Percentiles rank a stretch among this genome's conserved stretches.
These are phyloP conservation scores for Fomitopsis schrenkii DNA, from an alignment of 1,284 basidiomycete species.

Conservation along the genomic window DNA sequence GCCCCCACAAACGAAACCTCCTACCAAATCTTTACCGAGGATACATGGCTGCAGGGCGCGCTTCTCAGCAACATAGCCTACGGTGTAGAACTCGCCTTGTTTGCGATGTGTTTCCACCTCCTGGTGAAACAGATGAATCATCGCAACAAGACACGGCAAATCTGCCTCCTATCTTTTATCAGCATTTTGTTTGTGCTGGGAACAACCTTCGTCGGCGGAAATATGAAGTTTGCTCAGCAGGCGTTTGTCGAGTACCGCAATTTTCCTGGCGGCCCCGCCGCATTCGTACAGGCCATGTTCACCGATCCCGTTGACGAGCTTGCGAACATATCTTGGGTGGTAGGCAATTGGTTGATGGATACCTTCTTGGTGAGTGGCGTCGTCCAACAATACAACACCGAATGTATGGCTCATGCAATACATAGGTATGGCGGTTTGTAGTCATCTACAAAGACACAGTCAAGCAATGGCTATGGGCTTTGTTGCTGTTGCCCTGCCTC, in stretches of 20 bases:
- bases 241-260: slow-evolving; percentile 10
- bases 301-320: slow-evolving; percentile 3
- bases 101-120: background rate
- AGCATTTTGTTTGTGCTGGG: slow-evolving; percentile 6
- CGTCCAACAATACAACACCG: background rate
- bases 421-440: background rate
- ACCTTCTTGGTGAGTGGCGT: slow-evolving; percentile 3
- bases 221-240: slow-evolving; percentile 5
- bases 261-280: slow-evolving; percentile 5
- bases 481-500: background rate
- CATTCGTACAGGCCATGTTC: slow-evolving; percentile 6
- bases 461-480: background rate
- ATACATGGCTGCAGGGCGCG: slow-evolving; percentile 2
- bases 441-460: background rate
- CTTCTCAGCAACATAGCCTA: slow-evolving; percentile 2
- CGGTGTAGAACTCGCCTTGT: slow-evolving; percentile 1
- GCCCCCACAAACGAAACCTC: background rate
- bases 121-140: background rate
- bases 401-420: no score
- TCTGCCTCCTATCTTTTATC: background rate
- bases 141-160: background rate
- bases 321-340: background rate
- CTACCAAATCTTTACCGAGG: background rate
- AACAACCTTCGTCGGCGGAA: slow-evolving; percentile 3
- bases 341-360: slow-evolving; percentile 7